Conservation (phyloP, 257 asterid species). For the Galeopsis tetrahit region DNA sequence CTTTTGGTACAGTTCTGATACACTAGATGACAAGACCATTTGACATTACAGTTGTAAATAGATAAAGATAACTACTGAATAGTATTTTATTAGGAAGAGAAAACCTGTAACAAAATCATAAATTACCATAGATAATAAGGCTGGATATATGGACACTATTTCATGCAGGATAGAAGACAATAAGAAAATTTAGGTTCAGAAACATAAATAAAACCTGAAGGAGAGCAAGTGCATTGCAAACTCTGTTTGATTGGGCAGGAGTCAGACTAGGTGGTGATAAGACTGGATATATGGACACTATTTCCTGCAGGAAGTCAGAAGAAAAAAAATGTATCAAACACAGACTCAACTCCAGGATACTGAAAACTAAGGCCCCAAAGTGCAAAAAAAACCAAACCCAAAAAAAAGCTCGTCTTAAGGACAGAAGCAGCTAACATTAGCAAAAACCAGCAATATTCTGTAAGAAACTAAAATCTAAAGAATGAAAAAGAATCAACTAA, state of each 20-base stretch:
- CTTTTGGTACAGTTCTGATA: background rate
- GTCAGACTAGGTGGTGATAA: conserved; percentile 93
- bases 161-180: background rate
- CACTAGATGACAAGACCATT: conserved; percentile 5
- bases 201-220: conserved; percentile 74
- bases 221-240: conserved; percentile 97
- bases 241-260: conserved; percentile 90
- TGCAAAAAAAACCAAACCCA: conserved; percentile 9
- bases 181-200: conserved; percentile 16
- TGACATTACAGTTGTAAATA: conserved; percentile 1
- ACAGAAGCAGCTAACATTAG: background rate
- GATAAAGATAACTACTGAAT: conserved; percentile 5
- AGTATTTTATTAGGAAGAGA: conserved; percentile 9
- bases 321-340: conserved; percentile 1
- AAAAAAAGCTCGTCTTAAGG: conserved; percentile 7
- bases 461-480: background rate
- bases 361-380: conserved; percentile 13
- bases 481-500: background rate
- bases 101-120: background rate
- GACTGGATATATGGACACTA: conserved; percentile 90
- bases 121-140: background rate
- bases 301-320: conserved; percentile 66
- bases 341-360: conserved; percentile 16
- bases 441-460: background rate
- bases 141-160: no score